phyloP scores from a whole-genome alignment of 495 filamentous ascomycete species.

The Bacidia rubella region DNA sequence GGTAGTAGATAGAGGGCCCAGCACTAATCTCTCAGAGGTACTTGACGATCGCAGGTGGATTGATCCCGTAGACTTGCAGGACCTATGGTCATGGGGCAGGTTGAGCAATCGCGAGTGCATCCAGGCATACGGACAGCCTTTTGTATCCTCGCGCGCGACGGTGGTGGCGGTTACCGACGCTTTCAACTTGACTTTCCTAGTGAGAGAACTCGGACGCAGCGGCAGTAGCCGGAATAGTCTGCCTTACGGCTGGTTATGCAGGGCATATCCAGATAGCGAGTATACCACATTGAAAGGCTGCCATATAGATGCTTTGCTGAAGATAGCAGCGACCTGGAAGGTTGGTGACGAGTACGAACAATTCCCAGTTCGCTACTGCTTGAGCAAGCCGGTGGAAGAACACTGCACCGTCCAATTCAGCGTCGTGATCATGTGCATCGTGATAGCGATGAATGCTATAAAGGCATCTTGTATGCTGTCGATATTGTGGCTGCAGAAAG shows the following conservation, averaged over 20 bases:
- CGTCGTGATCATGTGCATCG: constrained; percentile 25
- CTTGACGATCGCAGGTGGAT: background rate
- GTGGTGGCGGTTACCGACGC: background rate
- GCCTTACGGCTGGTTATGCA: constrained; percentile 1
- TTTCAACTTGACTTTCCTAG: background rate
- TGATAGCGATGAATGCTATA: constrained; percentile 25
- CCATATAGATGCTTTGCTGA: background rate
- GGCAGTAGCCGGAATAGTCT: background rate
- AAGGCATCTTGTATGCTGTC: constrained; percentile 22
- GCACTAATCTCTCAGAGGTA: constrained; percentile 5
- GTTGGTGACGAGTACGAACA: background rate
- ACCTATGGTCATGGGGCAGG: constrained; percentile 14
- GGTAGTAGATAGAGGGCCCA: background rate
- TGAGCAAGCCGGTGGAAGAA: constrained; percentile 20
- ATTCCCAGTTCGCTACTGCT: constrained; percentile 23
- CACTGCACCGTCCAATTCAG: constrained; percentile 31
- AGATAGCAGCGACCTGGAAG: background rate
- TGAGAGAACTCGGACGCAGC: constrained; percentile 21
- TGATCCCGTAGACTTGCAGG: constrained; percentile 13
- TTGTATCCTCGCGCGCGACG: background rate
- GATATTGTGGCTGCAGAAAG: constrained; percentile 13
- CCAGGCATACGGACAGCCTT: constrained; percentile 1
- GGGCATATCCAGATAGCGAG: background rate
- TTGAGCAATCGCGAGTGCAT: constrained; percentile 5
- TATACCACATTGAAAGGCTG: background rate